Conservation (phyloP, 164 flowering plant species). For the Protea cynaroides region DNA sequence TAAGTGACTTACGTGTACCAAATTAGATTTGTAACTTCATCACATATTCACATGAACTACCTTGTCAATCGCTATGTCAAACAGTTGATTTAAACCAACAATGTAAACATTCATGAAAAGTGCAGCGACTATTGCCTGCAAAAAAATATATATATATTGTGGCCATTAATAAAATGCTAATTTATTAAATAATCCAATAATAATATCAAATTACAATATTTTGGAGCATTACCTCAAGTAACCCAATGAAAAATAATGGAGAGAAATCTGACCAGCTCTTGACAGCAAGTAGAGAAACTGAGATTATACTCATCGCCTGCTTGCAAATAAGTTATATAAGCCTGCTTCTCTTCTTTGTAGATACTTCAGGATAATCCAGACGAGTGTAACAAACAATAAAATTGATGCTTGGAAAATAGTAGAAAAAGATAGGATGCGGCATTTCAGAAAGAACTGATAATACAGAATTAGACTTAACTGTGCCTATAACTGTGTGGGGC, state of each 20-base stretch:
- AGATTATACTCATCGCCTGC: constrained; percentile 84
- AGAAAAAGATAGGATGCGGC: neutral
- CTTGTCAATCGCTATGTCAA: constrained; percentile 95
- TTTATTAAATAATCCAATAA: neutral
- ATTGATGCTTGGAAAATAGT: neutral
- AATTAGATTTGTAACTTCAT: neutral
- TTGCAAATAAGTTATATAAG: constrained; percentile 16
- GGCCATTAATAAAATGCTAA: neutral
- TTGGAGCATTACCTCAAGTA: constrained; percentile 53
- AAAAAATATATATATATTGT: constrained; percentile 8
- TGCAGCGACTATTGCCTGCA: constrained; percentile 88
- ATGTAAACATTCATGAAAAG: constrained; percentile 90
- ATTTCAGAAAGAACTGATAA: neutral
- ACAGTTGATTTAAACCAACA: constrained; percentile 88
- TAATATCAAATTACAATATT: constrained; percentile 7
- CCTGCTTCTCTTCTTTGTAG: neutral
- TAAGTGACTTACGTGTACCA: neutral
- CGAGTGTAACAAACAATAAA: constrained; percentile 4
- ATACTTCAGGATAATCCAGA: constrained; percentile 5
- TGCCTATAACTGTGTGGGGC: constrained; percentile 92
- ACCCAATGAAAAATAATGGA: constrained; percentile 60
- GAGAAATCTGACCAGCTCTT: constrained; percentile 75
- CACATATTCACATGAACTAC: constrained; percentile 24
- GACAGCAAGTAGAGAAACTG: constrained; percentile 92
- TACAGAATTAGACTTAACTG: constrained; percentile 51